phyloP scores from a whole-genome alignment of 805 yeast genomes.

The Blastobotrys parvus region DNA sequence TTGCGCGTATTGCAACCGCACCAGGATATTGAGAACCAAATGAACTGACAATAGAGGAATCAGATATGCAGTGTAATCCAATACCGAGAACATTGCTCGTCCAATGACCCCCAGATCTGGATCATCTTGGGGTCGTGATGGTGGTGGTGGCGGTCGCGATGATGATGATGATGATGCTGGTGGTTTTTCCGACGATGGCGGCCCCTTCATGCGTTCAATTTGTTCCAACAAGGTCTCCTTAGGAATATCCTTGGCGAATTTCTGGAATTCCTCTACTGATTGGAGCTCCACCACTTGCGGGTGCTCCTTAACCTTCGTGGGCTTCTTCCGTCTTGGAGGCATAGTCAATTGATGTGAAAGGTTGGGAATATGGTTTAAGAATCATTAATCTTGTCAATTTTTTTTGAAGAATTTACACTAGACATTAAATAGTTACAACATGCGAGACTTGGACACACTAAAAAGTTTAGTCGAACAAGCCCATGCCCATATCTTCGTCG shows the following conservation, averaged over 20 bases:
- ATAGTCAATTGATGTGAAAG: background rate
- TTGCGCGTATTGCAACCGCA: conserved; percentile 29
- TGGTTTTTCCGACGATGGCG: background rate
- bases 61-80: conserved; percentile 24
- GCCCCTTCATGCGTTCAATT: conserved; percentile 6
- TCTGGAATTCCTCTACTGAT: background rate
- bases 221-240: conserved; percentile 15
- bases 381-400: no score
- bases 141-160: background rate
- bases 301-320: conserved; percentile 5
- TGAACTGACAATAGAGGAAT: conserved; percentile 30
- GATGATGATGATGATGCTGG: background rate
- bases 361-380: background rate
- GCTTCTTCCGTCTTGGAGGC: conserved; percentile 3
- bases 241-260: conserved; percentile 11
- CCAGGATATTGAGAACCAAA: conserved; percentile 27
- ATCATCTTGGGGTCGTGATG: conserved; percentile 5
- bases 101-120: conserved; percentile 14
- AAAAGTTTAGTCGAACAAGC: conserved; percentile 80
- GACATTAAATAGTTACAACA: conserved; percentile 6
- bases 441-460: background rate
- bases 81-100: conserved; percentile 20
- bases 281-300: conserved; percentile 15
- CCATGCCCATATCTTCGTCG: conserved; percentile 90
- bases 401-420: no score